Conservation (phyloP, 1,139 yeast species). For the Meyerozyma smithsonii region DNA sequence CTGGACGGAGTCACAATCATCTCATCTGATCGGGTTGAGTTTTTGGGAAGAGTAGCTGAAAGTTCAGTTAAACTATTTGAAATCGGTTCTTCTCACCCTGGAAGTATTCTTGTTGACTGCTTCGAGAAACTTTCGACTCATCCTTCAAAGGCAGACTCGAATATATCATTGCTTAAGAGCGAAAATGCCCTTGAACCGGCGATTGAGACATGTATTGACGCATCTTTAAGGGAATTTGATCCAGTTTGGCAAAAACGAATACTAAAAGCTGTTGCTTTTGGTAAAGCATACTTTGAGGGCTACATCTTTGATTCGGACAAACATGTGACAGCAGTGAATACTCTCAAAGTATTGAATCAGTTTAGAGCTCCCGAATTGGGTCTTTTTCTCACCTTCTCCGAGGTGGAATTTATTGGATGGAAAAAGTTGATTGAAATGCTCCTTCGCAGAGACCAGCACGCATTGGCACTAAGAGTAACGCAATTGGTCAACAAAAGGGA, state of each 20-base stretch:
- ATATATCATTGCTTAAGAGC: conserved; percentile 52
- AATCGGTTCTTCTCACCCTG: conserved; percentile 79
- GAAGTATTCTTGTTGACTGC: conserved; percentile 80
- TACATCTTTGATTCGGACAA: conserved; percentile 51
- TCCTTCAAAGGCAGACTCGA: conserved; percentile 83
- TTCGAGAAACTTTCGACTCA: conserved; percentile 65
- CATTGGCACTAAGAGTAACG: conserved; percentile 59
- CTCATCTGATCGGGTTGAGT: conserved; percentile 54
- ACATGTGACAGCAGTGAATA: conserved; percentile 58
- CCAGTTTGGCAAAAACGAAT: conserved; percentile 76
- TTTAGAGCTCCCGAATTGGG: conserved; percentile 64
- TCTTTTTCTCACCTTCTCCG: conserved; percentile 56
- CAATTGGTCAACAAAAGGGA: conserved; percentile 40
- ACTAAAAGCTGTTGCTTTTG: conserved; percentile 79
- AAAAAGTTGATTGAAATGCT: conserved; percentile 55
- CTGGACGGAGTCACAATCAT: conserved; percentile 70
- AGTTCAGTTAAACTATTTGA: conserved; percentile 61
- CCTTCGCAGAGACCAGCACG: conserved; percentile 56
- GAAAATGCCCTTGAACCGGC: conserved; percentile 54
- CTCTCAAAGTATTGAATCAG: conserved; percentile 65
- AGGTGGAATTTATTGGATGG: conserved; percentile 48
- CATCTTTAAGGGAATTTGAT: conserved; percentile 75
- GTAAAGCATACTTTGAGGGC: conserved; percentile 58
- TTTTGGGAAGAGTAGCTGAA: conserved; percentile 60
- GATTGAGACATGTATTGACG: conserved; percentile 65